Conservation (phyloP, 169 alveolate species). For the Babesia gibsoni region DNA sequence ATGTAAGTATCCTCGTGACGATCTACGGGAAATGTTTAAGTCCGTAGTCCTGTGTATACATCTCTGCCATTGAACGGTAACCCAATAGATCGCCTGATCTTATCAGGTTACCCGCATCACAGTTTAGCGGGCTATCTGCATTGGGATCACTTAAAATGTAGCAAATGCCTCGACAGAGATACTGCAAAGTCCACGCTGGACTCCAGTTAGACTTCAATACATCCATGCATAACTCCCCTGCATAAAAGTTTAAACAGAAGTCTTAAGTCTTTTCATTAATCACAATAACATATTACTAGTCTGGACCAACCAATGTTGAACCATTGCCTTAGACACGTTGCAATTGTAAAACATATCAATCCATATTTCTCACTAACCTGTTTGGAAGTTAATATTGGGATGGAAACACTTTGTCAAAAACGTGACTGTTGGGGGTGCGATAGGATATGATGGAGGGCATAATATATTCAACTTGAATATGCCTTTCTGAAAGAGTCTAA, state of each 20-base stretch:
- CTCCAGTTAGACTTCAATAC: conserved; percentile 92
- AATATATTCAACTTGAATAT: conserved; percentile 82
- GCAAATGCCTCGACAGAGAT: conserved; percentile 89
- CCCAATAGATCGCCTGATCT: conserved; percentile 91
- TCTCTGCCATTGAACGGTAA: conserved; percentile 90
- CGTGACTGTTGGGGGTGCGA: conserved; percentile 90
- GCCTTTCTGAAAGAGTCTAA: conserved; percentile 62
- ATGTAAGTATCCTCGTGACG: too few relatives aligned
- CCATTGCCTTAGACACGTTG: too few relatives aligned
- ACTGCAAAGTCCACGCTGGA: conserved; percentile 94
- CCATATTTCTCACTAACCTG: conserved; percentile 86
- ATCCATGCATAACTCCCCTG: conserved; percentile 92
- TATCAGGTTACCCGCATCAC: conserved; percentile 93
- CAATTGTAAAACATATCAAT: too few relatives aligned
- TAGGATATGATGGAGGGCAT: conserved; percentile 90
- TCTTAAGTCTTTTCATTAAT: too few relatives aligned
- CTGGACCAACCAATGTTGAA: too few relatives aligned
- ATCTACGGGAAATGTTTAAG: conserved; percentile 37
- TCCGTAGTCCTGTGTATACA: conserved; percentile 91
- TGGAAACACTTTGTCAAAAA: conserved; percentile 93
- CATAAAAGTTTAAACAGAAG: too few relatives aligned
- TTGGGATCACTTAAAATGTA: conserved; percentile 90
- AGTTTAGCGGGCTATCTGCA: conserved; percentile 95
- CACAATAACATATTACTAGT: too few relatives aligned
- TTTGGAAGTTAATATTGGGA: conserved; percentile 93